Percentiles rank a stretch among this genome's conserved stretches.
Evolutionary conservation across 2,329 filamentous ascomycete genomes (phyloP).

Genomic region (Colletotrichum gloeosporioides): DNA sequence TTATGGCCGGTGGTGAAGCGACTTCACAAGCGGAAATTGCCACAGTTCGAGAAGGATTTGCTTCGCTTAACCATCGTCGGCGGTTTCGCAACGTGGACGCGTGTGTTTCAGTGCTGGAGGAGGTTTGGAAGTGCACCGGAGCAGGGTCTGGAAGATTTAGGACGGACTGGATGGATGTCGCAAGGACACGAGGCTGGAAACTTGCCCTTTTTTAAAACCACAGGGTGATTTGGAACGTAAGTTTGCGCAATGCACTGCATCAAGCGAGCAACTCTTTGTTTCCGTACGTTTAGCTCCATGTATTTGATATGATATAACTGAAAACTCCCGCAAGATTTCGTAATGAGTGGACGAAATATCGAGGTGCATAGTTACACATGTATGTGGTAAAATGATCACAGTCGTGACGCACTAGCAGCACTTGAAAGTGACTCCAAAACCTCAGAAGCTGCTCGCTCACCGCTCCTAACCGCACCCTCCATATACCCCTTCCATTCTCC

Average conservation of each 20-base stretch:
- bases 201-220: neutral
- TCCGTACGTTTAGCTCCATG: neutral
- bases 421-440: conserved; percentile 27
- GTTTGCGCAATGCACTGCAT: neutral
- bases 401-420: neutral
- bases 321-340: neutral
- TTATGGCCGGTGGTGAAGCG: neutral
- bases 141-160: neutral
- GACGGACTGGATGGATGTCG: neutral
- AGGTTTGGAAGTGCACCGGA: neutral
- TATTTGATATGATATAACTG: neutral
- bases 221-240: neutral
- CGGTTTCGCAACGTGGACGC: neutral
- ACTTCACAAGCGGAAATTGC: neutral
- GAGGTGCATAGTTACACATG: neutral
- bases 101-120: neutral
- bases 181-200: neutral
- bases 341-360: neutral
- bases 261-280: neutral
- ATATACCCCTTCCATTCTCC: conserved; percentile 63
- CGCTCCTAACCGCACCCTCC: conserved; percentile 59
- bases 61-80: neutral
- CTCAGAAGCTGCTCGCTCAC: conserved; percentile 52
- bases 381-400: neutral
- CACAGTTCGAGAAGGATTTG: neutral